Evolutionary conservation across 2,329 filamentous ascomycete genomes (phyloP), one percentile per base, ranked within the genome.

Genomic region (Nemania sp.): DNA sequence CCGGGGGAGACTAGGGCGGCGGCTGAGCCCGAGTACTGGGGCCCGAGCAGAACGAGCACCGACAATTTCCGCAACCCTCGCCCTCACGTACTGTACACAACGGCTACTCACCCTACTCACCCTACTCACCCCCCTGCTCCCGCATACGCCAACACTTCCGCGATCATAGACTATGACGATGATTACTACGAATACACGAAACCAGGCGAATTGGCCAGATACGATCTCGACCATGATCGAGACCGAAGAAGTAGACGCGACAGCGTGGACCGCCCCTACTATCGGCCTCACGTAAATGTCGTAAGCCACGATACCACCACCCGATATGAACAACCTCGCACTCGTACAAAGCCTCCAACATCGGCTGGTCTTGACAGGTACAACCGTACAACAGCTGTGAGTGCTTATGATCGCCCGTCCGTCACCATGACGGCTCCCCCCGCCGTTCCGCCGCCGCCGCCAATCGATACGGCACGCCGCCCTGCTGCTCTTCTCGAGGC

Each of bases 321-420:
- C 59, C 84, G 83, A 29, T 85, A 83, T 67, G 82, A 81, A 58
- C 72, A 81, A 58, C 72, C 77, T n/a, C 77, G 79, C 43, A 73
- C 68, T 29, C 77, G 85, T 35, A 84, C 86, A 0, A 91, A 91
- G 1, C 92, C 92, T 10, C 90, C 90, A 4, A 88, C 89, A 5
- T 92, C 89, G 2, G 84, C 90, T 72, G 91, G 90, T 0, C 88
- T 93, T 70, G 91, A 93, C 73, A 92, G 88, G 79, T 87, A 92
- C 70, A 87, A 87, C 72, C 82, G 86, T 65, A 76, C 75, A 2
- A 75, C 79, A 2, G 77, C 79, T 54, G 73, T 78, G 18, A 78
- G 79, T 5, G 75, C 80, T 6, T 88, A 87, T 69, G 85, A 87
- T 26, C 77, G 83, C 29, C 80, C 85, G 5, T 79, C 79, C 0